Evolutionary conservation across 352 stramenopile genomes (phyloP), one percentile per base, ranked within the genome.

Genomic region (Phytophthora ramorum): DNA sequence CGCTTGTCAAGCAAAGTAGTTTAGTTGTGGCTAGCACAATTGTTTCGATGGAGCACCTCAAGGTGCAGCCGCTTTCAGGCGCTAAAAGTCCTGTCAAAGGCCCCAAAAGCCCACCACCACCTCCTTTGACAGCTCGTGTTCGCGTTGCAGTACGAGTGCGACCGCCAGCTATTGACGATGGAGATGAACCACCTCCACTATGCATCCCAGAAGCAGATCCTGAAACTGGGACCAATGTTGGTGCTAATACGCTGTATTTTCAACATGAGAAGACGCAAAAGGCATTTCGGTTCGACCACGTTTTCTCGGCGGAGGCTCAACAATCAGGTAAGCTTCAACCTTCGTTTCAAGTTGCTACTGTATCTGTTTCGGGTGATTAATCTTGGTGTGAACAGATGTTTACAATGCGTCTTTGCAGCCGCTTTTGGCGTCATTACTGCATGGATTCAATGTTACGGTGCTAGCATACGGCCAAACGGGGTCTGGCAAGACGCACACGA

Each of bases 371-470:
- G 19, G 9, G 28, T 34, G 12, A 38, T 41, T 12, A 4, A 9
- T 10, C 16, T 58, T 55, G 14, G 0, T 30, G 8, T 53, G 34
- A 30, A 60, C 57, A 89, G 85, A 91, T 37, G 59, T 93, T 40
- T 95, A 93, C 28, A 71, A 85, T 19, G 59, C 79, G 52, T 79
- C 83, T 45, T 62, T 93, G 28, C 69, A 93, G 52, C 85, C 87
- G 9, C 72, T 88, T 52, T 73, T 95, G 58, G 76, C 87, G 14
- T 86, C 84, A n/a, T 91, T 95, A 40, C 50, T 95, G 12, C 82
- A 92, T 68, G 87, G 87, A n/a, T 95, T 93, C 66, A 95, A 95
- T 40, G 87, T 92, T 10, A 95, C 87, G 0, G 83, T 95, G 26
- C 81, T 96, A 6, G 87, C 83, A 5, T 96, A 96, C 46, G 87